Evolutionary conservation across 192 early-diverging fungal genomes (phyloP).

Genomic region (Coemansia sp.): DNA sequence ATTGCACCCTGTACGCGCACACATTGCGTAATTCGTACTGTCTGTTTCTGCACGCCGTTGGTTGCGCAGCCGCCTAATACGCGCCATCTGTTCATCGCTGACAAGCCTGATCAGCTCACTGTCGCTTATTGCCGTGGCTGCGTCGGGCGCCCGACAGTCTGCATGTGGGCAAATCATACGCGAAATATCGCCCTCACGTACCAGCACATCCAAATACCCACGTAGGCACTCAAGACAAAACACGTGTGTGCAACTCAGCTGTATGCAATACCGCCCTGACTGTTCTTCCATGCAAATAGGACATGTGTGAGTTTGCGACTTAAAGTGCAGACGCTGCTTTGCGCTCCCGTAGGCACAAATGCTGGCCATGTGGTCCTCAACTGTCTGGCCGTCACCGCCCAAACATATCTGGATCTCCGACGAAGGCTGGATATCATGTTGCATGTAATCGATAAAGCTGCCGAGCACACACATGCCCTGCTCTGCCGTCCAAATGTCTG

Average conservation of each 20-base stretch:
- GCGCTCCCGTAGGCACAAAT: not conserved
- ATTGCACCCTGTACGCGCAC: not conserved
- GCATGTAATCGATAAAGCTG: not conserved
- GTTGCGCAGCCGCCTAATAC: not conserved
- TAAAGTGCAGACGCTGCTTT: constrained; percentile 8
- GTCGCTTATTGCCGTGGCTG: not conserved
- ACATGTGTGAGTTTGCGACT: constrained; percentile 14
- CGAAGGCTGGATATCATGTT: not conserved
- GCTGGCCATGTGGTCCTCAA: not conserved
- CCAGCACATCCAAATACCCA: constrained; percentile 9
- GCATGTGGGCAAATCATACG: not conserved
- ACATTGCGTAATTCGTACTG: not conserved
- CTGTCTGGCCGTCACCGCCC: not conserved
- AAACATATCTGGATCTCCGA: not conserved
- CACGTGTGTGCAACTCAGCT: constrained; percentile 26
- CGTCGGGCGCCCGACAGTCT: not conserved
- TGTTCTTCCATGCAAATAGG: constrained; percentile 34
- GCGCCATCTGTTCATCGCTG: not conserved
- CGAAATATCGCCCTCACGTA: not conserved
- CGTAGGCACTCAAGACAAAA: constrained; percentile 15
- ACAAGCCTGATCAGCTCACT: not conserved
- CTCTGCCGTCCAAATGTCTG: not conserved
- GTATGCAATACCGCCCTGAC: constrained; percentile 23
- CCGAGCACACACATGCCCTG: constrained; percentile 2
- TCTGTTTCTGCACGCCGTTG: not conserved